phyloP scores from a whole-genome alignment of 2,329 filamentous ascomycete genomes.

The Aureobasidium musti region DNA sequence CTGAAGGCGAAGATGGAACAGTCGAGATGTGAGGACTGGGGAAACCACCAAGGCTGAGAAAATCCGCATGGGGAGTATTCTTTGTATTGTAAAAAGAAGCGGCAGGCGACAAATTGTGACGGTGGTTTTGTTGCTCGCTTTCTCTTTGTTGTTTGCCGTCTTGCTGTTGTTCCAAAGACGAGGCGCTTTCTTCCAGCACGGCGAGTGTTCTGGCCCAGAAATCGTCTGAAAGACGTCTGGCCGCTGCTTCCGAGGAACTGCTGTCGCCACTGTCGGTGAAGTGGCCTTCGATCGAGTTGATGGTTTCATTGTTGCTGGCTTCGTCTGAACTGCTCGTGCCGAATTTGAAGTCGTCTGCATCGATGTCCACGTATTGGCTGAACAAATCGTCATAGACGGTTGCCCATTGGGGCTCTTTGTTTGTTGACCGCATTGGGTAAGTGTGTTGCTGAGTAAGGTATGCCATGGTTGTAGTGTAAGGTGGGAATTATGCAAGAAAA shows the following conservation, averaged over 20 bases:
- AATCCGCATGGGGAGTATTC: constrained; percentile 42
- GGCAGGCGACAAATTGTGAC: constrained; percentile 3
- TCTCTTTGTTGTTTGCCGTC: constrained; percentile 36
- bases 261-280: constrained; percentile 15
- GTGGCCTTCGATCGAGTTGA: background rate
- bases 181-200: constrained; percentile 54
- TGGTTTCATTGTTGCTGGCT: constrained; percentile 17
- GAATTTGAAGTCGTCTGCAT: constrained; percentile 55
- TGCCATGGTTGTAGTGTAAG: constrained; percentile 21
- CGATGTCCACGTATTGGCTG: constrained; percentile 64
- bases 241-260: constrained; percentile 5
- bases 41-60: constrained; percentile 41
- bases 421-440: constrained; percentile 40
- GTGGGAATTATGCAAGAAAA: constrained; percentile 3
- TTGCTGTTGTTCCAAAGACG: constrained; percentile 45
- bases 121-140: background rate
- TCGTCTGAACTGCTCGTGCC: constrained; percentile 43
- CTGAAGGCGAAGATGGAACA: constrained; percentile 13
- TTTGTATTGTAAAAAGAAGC: constrained; percentile 28
- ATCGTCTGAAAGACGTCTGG: constrained; percentile 41
- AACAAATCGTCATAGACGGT: constrained; percentile 64
- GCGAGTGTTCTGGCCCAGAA: constrained; percentile 58
- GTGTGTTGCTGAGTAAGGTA: constrained; percentile 20
- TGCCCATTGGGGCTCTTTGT: constrained; percentile 57
- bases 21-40: constrained; percentile 37